Conservation (phyloP, 2,329 filamentous ascomycete genomes). For the Scedosporium dehoogii region DNA sequence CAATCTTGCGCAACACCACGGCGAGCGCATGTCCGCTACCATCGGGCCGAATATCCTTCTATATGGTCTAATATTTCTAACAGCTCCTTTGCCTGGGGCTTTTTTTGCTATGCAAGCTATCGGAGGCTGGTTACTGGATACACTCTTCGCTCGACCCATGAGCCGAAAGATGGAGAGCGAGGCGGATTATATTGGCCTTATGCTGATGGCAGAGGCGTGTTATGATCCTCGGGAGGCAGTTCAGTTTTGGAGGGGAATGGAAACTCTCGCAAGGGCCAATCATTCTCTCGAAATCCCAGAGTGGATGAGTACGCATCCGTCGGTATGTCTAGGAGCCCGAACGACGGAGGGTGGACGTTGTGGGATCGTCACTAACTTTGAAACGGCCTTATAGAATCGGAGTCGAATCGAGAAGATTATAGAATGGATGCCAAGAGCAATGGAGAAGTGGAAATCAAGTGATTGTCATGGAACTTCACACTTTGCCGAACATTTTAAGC, state of each 20-base stretch:
- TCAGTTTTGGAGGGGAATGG: slow-evolving; percentile 59
- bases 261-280: slow-evolving; percentile 28
- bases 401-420: slow-evolving; percentile 55
- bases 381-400: slow-evolving; percentile 32
- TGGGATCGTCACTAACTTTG: background rate
- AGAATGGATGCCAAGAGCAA: slow-evolving; percentile 50
- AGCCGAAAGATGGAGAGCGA: slow-evolving; percentile 64
- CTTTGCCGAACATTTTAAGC: slow-evolving; percentile 43
- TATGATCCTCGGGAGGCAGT: slow-evolving; percentile 61
- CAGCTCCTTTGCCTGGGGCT: slow-evolving; percentile 30
- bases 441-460: slow-evolving; percentile 42
- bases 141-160: slow-evolving; percentile 59
- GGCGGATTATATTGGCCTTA: slow-evolving; percentile 70
- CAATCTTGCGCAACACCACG: slow-evolving; percentile 58
- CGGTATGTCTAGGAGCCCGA: slow-evolving; percentile 31
- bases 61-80: slow-evolving; percentile 38
- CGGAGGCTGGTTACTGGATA: slow-evolving; percentile 42
- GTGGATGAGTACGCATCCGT: slow-evolving; percentile 69
- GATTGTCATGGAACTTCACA: slow-evolving; percentile 41
- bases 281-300: slow-evolving; percentile 48
- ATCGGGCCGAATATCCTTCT: slow-evolving; percentile 43
- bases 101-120: slow-evolving; percentile 30
- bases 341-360: slow-evolving; percentile 1
- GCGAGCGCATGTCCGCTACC: slow-evolving; percentile 49
- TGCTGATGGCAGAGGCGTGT: slow-evolving; percentile 77